phyloP scores from a whole-genome alignment of 2,329 filamentous ascomycete species.

The Scedosporium boydii region DNA sequence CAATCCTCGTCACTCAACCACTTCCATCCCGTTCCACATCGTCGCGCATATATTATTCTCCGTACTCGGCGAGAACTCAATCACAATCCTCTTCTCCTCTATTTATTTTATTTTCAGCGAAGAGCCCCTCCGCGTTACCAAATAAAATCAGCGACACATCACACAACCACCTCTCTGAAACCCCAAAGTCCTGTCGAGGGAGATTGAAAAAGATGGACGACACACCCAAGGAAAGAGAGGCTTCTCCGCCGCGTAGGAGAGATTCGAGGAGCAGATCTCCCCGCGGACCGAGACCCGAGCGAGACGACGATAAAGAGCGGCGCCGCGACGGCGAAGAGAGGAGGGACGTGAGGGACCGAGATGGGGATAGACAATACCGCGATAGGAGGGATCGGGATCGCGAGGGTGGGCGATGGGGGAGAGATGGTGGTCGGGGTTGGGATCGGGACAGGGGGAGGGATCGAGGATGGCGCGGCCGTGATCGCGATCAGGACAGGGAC shows the following conservation, averaged over 20 bases:
- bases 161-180: no score
- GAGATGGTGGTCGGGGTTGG: background rate
- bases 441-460: background rate
- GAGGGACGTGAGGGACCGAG: background rate
- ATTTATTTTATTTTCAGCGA: no score
- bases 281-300: background rate
- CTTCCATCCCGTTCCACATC: no score
- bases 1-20: no score
- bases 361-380: background rate
- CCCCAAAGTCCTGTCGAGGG: no score
- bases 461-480: conserved; percentile 11
- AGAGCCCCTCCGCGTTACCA: no score
- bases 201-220: background rate
- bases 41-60: no score
- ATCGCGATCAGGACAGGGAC: conserved; percentile 8
- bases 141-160: no score
- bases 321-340: background rate
- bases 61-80: no score
- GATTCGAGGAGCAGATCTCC: conserved; percentile 1
- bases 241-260: background rate
- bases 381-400: background rate
- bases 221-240: background rate
- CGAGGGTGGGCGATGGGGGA: background rate
- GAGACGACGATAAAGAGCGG: background rate
- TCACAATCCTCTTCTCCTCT: no score